Percentiles rank a stretch among this genome's conserved stretches.
Evolutionary conservation across 1,139 yeast species (phyloP).

Genomic region (Magnusiomyces fungicola): DNA sequence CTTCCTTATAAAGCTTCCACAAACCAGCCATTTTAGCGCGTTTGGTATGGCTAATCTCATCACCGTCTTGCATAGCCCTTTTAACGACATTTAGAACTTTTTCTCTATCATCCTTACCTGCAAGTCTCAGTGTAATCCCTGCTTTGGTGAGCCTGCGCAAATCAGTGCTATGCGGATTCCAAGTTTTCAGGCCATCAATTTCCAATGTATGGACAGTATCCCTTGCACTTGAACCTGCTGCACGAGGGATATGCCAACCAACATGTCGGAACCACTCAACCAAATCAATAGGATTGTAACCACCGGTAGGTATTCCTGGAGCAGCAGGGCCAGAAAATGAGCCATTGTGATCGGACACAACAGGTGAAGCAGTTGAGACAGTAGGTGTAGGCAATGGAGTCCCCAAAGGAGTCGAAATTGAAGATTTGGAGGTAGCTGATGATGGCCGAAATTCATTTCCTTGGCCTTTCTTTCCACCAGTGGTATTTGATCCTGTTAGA

Average conservation of each 20-base stretch:
- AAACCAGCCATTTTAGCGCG: not conserved
- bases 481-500: too few relatives aligned
- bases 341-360: not conserved
- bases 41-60: not conserved
- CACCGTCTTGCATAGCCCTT: not conserved
- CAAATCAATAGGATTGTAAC: constrained; percentile 8
- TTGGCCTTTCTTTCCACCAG: too few relatives aligned
- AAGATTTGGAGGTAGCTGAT: not conserved
- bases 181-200: not conserved
- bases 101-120: not conserved
- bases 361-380: not conserved
- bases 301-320: not conserved
- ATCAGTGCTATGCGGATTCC: not conserved
- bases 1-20: not conserved
- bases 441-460: not conserved
- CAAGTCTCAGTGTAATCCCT: not conserved
- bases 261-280: constrained; percentile 28
- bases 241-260: constrained; percentile 25
- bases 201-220: constrained; percentile 32
- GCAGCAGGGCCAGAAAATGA: not conserved
- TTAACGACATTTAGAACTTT: not conserved
- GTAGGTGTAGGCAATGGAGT: not conserved
- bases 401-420: not conserved
- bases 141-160: not conserved
- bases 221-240: not conserved